Conservation (phyloP, 352 stramenopile species). For the Phytophthora hybrid region DNA sequence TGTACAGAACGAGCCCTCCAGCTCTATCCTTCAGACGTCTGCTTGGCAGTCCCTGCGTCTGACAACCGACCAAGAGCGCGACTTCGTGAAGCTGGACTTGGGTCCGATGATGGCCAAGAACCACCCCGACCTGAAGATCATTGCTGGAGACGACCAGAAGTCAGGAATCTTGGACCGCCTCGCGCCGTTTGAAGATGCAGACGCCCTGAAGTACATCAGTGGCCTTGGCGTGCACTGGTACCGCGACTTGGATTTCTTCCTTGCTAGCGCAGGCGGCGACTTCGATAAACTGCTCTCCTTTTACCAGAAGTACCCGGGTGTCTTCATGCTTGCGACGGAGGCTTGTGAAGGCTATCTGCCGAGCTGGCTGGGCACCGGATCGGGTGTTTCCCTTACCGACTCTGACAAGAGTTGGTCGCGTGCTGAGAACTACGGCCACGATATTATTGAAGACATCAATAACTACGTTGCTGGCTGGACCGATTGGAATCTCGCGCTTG, state of each 20-base stretch:
- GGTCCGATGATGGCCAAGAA: conserved; percentile 68
- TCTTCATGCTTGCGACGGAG: conserved; percentile 87
- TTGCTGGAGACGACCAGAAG: conserved; percentile 89
- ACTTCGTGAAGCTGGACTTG: conserved; percentile 85
- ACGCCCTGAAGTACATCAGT: conserved; percentile 73
- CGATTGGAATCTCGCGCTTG: conserved; percentile 90
- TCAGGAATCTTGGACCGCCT: conserved; percentile 59
- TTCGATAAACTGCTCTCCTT: conserved; percentile 57
- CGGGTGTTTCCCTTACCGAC: conserved; percentile 49
- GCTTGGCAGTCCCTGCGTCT: conserved; percentile 71
- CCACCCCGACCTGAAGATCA: conserved; percentile 85
- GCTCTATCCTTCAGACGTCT: conserved; percentile 43
- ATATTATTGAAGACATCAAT: conserved; percentile 89
- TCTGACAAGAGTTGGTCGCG: conserved; percentile 58
- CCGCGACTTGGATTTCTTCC: conserved; percentile 63
- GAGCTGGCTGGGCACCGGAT: conserved; percentile 54
- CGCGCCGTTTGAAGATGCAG: conserved; percentile 50
- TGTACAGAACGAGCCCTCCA: conserved; percentile 83
- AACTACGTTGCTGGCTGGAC: conserved; percentile 83
- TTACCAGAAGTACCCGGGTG: conserved; percentile 57
- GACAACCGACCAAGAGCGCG: conserved; percentile 46
- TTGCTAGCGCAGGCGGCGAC: conserved; percentile 41
- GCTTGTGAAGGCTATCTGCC: conserved; percentile 70
- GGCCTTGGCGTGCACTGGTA: conserved; percentile 91
- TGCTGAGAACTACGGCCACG: conserved; percentile 78